phyloP scores from a whole-genome alignment of 192 early-diverging fungal species.

The Backusella australiensis region DNA sequence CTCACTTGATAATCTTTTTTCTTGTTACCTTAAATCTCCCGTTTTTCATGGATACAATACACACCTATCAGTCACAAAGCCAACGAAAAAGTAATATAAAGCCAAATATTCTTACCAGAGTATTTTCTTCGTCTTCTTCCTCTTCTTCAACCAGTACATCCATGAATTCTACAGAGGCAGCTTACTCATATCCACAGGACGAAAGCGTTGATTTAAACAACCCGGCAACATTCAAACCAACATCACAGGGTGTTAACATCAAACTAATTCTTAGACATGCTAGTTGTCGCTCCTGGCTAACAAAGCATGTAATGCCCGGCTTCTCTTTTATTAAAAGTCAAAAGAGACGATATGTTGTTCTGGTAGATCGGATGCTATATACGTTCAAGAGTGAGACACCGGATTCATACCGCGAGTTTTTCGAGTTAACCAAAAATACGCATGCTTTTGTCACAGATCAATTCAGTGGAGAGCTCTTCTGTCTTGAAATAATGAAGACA shows the following conservation, averaged over 20 bases:
- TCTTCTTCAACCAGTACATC: neutral
- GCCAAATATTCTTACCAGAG: neutral
- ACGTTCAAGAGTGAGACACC: slow-evolving; percentile 21
- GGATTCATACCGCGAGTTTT: slow-evolving; percentile 18
- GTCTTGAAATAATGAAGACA: neutral
- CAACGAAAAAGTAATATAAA: neutral
- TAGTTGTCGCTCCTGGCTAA: slow-evolving; percentile 14
- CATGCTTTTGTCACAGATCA: slow-evolving; percentile 30
- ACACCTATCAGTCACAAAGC: neutral
- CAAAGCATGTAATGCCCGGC: slow-evolving; percentile 18
- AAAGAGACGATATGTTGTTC: slow-evolving; percentile 23
- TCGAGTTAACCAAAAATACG: slow-evolving; percentile 17
- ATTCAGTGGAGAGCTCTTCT: neutral
- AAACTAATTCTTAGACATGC: slow-evolving; percentile 3
- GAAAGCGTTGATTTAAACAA: neutral
- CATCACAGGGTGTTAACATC: neutral
- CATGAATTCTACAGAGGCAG: neutral
- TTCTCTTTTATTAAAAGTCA: slow-evolving; percentile 21
- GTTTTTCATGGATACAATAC: neutral
- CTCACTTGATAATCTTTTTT: neutral
- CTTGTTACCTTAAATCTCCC: slow-evolving; percentile 1
- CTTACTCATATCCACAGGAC: neutral
- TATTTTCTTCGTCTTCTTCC: neutral
- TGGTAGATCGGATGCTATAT: slow-evolving; percentile 22
- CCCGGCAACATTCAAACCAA: neutral